phyloP scores from a whole-genome alignment of 202 grass and related monocot species.

The Panicum virgatum region DNA sequence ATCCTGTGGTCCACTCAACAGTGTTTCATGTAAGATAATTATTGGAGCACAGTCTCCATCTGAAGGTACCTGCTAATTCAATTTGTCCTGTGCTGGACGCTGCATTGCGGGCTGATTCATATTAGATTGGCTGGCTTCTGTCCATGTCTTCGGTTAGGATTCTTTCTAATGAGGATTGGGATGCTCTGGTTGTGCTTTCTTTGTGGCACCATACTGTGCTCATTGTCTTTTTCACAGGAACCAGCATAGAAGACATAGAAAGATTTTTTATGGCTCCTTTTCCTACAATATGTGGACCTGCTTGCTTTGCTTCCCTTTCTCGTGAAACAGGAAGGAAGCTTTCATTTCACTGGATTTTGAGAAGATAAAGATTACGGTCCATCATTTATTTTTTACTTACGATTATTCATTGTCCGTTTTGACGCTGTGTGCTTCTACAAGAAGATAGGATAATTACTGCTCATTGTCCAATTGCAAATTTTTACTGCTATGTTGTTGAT shows the following conservation, averaged over 20 bases:
- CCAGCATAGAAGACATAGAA: neutral
- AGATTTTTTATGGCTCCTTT: neutral
- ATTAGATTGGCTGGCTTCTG: neutral
- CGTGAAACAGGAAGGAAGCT: neutral
- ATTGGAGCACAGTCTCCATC: conserved; percentile 9
- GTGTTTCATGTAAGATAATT: conserved; percentile 20
- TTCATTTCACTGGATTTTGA: neutral
- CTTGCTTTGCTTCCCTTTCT: neutral
- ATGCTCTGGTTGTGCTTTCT: neutral
- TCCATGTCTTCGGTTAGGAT: neutral
- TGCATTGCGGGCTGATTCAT: neutral
- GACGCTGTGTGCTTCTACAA: neutral
- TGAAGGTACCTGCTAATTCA: conserved; percentile 24
- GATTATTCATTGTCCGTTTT: neutral
- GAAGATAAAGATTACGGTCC: neutral
- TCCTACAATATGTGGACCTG: neutral
- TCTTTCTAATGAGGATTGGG: neutral
- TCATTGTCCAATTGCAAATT: neutral
- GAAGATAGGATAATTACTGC: neutral
- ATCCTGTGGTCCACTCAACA: conserved; percentile 10
- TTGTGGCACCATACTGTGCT: neutral
- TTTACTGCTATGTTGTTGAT: neutral
- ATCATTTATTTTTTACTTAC: neutral
- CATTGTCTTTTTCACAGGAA: neutral
- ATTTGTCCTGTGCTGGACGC: conserved; percentile 17